These are phyloP conservation scores for Pseudotsuga menziesii DNA, from an alignment of 75 land plant genomes.

Conservation along the genomic window DNA sequence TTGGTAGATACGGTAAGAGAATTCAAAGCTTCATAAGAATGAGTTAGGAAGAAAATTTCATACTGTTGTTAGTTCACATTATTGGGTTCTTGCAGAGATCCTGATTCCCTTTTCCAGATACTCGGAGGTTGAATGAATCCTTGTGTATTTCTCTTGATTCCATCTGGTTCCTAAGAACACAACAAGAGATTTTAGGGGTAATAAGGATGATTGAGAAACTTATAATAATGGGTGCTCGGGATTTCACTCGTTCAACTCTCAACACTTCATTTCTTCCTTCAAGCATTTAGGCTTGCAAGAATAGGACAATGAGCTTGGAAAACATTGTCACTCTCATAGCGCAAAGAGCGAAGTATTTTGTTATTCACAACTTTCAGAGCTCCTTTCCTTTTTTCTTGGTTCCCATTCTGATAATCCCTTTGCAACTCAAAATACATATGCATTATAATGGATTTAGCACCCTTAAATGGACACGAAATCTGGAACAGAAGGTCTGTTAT, in stretches of 20 bases:
- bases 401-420: not conserved
- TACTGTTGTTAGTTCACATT: conserved; percentile 71
- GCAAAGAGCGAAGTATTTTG: conserved; percentile 13
- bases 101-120: conserved; percentile 58
- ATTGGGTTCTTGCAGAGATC: conserved; percentile 87
- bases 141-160: conserved; percentile 86
- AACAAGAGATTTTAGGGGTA: conserved; percentile 59
- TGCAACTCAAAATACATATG: not conserved
- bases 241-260: conserved; percentile 83
- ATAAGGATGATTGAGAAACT: conserved; percentile 74
- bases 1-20: conserved; percentile 15
- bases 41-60: no score
- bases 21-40: conserved; percentile 41
- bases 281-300: conserved; percentile 90
- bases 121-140: conserved; percentile 77
- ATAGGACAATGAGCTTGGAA: conserved; percentile 77
- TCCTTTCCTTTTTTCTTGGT: not conserved
- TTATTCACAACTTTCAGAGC: not conserved
- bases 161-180: conserved; percentile 74
- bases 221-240: conserved; percentile 64
- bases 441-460: not conserved
- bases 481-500: not conserved
- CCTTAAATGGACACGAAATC: no score
- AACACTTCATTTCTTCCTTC: conserved; percentile 93
- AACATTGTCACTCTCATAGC: conserved; percentile 91